Conservation (phyloP, 768 basidiomycete species). For the Hericium erinaceus region DNA sequence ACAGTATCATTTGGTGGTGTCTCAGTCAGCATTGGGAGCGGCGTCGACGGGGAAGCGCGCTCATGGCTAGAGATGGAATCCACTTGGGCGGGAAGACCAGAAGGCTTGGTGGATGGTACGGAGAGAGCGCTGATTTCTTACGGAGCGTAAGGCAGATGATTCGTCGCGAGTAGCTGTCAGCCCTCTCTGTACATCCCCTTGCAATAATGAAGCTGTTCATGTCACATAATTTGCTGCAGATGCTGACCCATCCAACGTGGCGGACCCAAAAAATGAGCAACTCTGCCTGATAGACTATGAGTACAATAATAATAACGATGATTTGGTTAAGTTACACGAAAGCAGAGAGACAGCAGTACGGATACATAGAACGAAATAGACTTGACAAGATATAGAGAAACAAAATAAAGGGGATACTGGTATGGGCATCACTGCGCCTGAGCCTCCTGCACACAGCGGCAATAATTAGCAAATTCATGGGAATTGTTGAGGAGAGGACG, state of each 20-base stretch:
- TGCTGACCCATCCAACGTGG: too few relatives aligned
- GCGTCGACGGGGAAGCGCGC: slow-evolving; percentile 4
- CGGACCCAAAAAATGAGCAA: too few relatives aligned
- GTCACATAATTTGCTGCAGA: too few relatives aligned
- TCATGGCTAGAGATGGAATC: slow-evolving; percentile 13
- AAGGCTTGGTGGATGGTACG: not conserved
- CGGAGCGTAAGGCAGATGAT: not conserved
- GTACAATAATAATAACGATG: too few relatives aligned
- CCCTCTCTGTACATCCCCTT: too few relatives aligned
- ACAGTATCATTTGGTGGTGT: slow-evolving; percentile 26
- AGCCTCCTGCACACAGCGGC: slow-evolving; percentile 27
- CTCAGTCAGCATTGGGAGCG: not conserved
- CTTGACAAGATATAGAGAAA: too few relatives aligned
- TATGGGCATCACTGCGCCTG: slow-evolving; percentile 31
- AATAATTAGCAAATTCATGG: not conserved
- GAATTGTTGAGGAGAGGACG: slow-evolving; percentile 10
- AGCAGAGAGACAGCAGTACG: too few relatives aligned
- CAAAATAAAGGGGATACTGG: not conserved
- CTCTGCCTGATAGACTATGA: too few relatives aligned
- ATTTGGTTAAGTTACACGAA: too few relatives aligned
- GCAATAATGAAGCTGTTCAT: too few relatives aligned
- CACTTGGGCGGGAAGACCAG: slow-evolving; percentile 14
- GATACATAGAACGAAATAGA: too few relatives aligned
- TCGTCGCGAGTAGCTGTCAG: not conserved
- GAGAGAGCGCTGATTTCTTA: not conserved